Base-by-base conservation (phyloP, 306 rosid species). In the Cajanus cajan region DNA sequence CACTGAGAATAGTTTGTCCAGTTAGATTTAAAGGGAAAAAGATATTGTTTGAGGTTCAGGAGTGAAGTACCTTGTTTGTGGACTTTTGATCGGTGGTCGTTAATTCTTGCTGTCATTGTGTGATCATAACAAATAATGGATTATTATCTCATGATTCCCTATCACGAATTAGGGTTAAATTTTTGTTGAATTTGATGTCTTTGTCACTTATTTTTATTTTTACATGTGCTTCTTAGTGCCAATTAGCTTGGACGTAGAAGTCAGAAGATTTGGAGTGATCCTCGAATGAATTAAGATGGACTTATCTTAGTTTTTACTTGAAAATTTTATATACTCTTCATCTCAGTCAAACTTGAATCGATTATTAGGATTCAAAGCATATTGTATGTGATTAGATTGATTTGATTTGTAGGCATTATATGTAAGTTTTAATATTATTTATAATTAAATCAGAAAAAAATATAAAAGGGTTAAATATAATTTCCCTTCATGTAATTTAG, bases 21-120 rank as follows among this genome's bases (percentile, higher is more conserved):
- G 66, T 67, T 69, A 63, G 52, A 62, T 19, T 81, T 58, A 8
- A 82, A 48, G 71, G 69, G 33, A 21, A 34, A 77, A 71, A 28
- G 14, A 59, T 21, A 4, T 61, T 43, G 36, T 81, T 69, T 25
- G 50, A 77, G 51, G 68, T 69, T 39, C 51, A 36, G 57, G 34
- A 41, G 62, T 44, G 43, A 74, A 41, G 34, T 31, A 33, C 25
- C 16, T 1, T 44, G 22, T 55, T 33, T 14, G 54, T 19, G 68
- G 36, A 45, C 64, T 58, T 57, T 47, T 22, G 9, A 1, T 64
- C 48, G 59, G 50, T 44, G 37, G 40, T 12, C 21, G 33, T 24
- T 45, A 18, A 47, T 68, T 68, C 59, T 55, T 28, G 82, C 12
- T 70, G 63, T 50, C 59, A 67, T 22, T 54, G 61, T 67, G 45